These are phyloP conservation scores for Kurtzmaniella natalensis DNA, from an alignment of 1,139 yeast genomes.

Conservation along the genomic window DNA sequence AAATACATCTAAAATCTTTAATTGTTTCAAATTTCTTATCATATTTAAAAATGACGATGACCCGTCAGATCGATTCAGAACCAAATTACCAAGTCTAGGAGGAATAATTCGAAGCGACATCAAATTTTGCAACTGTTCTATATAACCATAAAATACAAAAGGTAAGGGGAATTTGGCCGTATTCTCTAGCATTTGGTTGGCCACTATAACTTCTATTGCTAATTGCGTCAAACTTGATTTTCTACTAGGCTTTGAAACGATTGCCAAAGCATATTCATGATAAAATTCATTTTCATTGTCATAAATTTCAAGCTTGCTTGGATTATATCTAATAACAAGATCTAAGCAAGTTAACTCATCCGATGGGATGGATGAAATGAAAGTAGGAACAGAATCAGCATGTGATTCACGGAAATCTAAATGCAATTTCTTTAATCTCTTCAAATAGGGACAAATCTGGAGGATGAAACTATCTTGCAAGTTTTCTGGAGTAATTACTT, in stretches of 20 bases:
- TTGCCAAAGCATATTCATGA: constrained; percentile 25
- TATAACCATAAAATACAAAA: constrained; percentile 9
- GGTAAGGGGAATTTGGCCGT: constrained; percentile 23
- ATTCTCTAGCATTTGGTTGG: constrained; percentile 13
- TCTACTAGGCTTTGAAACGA: constrained; percentile 15
- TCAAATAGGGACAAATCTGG: constrained; percentile 21
- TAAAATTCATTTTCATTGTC: constrained; percentile 20
- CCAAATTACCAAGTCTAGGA: constrained; percentile 20
- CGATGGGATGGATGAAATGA: constrained; percentile 21
- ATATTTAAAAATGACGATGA: constrained; percentile 11
- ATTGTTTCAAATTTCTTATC: constrained; percentile 20
- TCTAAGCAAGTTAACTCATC: constrained; percentile 34
- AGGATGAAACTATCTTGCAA: constrained; percentile 27
- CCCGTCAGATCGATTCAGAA: constrained; percentile 12
- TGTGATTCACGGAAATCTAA: constrained; percentile 44
- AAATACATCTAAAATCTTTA: constrained; percentile 41
- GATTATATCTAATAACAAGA: constrained; percentile 38
- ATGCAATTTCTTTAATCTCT: constrained; percentile 23
- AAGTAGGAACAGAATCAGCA: constrained; percentile 38
- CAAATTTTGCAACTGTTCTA: constrained; percentile 19
- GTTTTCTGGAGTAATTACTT: constrained; percentile 1
- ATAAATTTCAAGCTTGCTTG: constrained; percentile 23
- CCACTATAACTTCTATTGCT: constrained; percentile 11
- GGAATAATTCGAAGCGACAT: constrained; percentile 39
- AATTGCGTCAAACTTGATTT: constrained; percentile 16